Base-by-base conservation (phyloP, 352 stramenopile species). In the Phytophthora foliorum region DNA sequence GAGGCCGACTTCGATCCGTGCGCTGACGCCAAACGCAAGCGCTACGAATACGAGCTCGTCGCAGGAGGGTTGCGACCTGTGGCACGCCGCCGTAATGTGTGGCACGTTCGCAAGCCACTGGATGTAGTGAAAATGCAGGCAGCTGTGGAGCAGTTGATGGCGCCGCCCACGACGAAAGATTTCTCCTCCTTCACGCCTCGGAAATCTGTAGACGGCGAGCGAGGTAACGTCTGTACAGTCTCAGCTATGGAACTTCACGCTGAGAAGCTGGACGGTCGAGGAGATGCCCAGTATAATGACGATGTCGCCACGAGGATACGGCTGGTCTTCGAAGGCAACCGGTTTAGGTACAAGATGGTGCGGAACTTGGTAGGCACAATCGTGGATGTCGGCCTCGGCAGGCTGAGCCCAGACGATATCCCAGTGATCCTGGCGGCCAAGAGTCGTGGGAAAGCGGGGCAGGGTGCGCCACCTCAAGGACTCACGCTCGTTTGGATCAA, bases 341-440 rank as follows among this genome's bases (percentile, higher is more conserved):
- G 86, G 9, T 96, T 96, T 59, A 69, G 90, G 39, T 96, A 96
- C 72, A 94, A 91, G 32, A 96, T 96, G 88, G 84, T 96, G 56
- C 85, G 88, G 19, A 94, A 86, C 50, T 74, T 96, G 13, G 88
- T 93, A 19, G 88, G 88, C 13, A 90, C 87, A 21, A 76, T 96
- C 11, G 85, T 96, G 31, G 84, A 93, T 67, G 82, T 93, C 0
- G 88, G 88, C 1, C 72, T 90, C 13, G 76, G 83, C 4, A 81
- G 72, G 42, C 44, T 90, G 2, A 46, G 57, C 14, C 68, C 81
- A 0, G 64, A 89, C 3, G 48, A 66, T 7, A 89, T 94, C 13
- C 52, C 70, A 13, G 16, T 4, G 16, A 84, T 93, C 24, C 55
- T 95, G 25, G 67, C 73, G 14, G 72, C 84, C 1, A 88, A 80